Percentiles rank a stretch among this genome's conserved stretches.
phyloP scores from a whole-genome alignment of 768 basidiomycete genomes.

The Agrocybe chaxingu region DNA sequence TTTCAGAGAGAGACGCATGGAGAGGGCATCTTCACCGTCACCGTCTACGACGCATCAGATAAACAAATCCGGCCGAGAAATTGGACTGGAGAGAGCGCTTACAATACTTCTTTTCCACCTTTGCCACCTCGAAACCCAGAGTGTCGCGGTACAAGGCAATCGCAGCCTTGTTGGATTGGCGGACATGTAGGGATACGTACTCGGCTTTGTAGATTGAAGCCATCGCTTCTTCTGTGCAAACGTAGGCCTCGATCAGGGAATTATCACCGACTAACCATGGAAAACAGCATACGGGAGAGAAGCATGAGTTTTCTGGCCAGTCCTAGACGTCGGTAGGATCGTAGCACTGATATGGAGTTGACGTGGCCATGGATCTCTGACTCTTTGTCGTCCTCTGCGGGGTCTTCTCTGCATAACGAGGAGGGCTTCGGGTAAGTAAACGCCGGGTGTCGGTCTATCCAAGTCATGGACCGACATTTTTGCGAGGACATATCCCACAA shows the following conservation, averaged over 20 bases:
- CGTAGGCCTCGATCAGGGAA: neutral
- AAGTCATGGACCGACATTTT: conserved; percentile 68
- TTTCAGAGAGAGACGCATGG: conserved; percentile 57
- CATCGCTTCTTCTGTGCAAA: conserved; percentile 84
- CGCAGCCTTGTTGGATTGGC: conserved; percentile 93
- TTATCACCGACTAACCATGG: neutral
- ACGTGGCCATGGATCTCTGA: conserved; percentile 83
- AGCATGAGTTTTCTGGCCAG: conserved; percentile 94
- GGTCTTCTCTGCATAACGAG: conserved; percentile 29
- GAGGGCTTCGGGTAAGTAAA: neutral
- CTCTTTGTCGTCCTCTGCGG: conserved; percentile 49
- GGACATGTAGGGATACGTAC: conserved; percentile 86
- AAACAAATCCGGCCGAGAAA: neutral
- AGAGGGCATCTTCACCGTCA: conserved; percentile 84
- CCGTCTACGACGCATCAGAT: conserved; percentile 52
- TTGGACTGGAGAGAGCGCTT: conserved; percentile 27
- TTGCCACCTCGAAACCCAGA: conserved; percentile 83
- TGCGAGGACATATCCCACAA: conserved; percentile 94
- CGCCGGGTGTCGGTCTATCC: neutral
- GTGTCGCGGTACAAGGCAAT: conserved; percentile 86
- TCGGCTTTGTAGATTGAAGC: conserved; percentile 77
- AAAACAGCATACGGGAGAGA: conserved; percentile 69
- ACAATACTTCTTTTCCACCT: conserved; percentile 92
- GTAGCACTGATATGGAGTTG: conserved; percentile 92
- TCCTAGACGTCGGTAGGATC: conserved; percentile 87